Percentiles rank a stretch among this genome's conserved stretches.
Conservation (phyloP, 163 green algal species). For the Prototheca wickerhamii region DNA sequence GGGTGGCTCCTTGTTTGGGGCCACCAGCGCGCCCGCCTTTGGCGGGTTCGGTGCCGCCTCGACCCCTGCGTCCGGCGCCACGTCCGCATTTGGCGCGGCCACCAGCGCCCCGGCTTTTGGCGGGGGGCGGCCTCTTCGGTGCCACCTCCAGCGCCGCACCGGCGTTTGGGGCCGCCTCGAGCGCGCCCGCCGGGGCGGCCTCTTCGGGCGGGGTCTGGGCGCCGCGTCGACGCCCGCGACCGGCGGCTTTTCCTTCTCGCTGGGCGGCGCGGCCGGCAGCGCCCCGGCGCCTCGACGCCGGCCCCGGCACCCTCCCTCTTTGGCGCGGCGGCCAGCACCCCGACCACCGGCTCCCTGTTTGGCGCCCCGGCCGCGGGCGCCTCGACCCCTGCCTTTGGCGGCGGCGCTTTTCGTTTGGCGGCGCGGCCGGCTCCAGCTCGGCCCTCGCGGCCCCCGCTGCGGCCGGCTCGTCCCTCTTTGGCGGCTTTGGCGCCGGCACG, state of each 20-base stretch:
- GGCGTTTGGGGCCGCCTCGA: constrained; percentile 21
- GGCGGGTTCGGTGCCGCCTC: constrained; percentile 27
- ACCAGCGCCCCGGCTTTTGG: constrained; percentile 40
- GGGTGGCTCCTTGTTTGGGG: constrained; percentile 18
- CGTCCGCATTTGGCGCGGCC: constrained; percentile 26
- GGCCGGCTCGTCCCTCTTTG: constrained; percentile 6
- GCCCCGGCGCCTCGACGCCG: constrained; percentile 4
- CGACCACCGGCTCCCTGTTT: not conserved
- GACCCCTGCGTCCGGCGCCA: constrained; percentile 27
- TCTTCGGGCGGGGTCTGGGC: not conserved
- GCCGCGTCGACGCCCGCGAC: constrained; percentile 18
- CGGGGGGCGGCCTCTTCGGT: constrained; percentile 3
- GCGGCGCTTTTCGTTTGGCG: constrained; percentile 7
- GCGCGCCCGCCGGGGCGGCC: constrained; percentile 23
- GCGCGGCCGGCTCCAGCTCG: constrained; percentile 8
- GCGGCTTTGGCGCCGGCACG: constrained; percentile 2
- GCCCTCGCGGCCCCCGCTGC: not conserved
- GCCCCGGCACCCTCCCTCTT: constrained; percentile 17
- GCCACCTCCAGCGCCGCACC: constrained; percentile 15
- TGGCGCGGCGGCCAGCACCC: no score
- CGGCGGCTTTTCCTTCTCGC: constrained; percentile 10
- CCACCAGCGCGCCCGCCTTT: constrained; percentile 32
- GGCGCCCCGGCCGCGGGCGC: not conserved
- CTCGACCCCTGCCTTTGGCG: constrained; percentile 24
- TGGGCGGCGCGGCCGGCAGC: not conserved